phyloP scores from a whole-genome alignment of 768 basidiomycete species.

The Cyathus striatus region DNA sequence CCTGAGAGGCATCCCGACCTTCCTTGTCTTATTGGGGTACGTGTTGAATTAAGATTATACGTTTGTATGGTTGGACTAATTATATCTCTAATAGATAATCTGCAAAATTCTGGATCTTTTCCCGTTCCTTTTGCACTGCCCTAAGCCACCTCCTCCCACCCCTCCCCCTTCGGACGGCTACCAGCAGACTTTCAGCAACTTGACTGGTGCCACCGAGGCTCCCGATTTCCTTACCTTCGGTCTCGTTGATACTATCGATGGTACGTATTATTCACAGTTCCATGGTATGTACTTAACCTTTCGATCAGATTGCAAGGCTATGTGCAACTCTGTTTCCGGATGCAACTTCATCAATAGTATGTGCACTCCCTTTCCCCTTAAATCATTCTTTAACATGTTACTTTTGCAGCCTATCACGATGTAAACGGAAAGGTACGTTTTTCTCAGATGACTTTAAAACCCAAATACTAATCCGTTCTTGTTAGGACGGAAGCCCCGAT shows the following conservation, averaged over 20 bases:
- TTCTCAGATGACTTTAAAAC: no score
- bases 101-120: constrained; percentile 31
- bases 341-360: constrained; percentile 40
- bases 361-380: constrained; percentile 8
- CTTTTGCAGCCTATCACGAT: constrained; percentile 33
- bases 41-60: constrained; percentile 4
- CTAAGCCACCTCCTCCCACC: constrained; percentile 13
- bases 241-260: constrained; percentile 35
- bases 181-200: constrained; percentile 31
- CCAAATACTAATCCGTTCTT: not conserved
- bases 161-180: constrained; percentile 25
- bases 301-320: constrained; percentile 42
- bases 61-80: constrained; percentile 4
- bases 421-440: constrained; percentile 35
- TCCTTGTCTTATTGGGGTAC: constrained; percentile 26
- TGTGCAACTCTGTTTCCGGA: constrained; percentile 34
- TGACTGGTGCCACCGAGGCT: constrained; percentile 38
- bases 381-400: not conserved
- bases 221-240: constrained; percentile 38
- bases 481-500: constrained; percentile 33
- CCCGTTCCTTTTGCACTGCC: constrained; percentile 32
- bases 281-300: no score
- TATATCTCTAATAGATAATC: constrained; percentile 23
- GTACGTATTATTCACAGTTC: no score
- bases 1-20: constrained; percentile 19